Percentiles rank a stretch among this genome's conserved stretches.
Evolutionary conservation across 768 basidiomycete genomes (phyloP).

Genomic region (Pleurotus sapidus): DNA sequence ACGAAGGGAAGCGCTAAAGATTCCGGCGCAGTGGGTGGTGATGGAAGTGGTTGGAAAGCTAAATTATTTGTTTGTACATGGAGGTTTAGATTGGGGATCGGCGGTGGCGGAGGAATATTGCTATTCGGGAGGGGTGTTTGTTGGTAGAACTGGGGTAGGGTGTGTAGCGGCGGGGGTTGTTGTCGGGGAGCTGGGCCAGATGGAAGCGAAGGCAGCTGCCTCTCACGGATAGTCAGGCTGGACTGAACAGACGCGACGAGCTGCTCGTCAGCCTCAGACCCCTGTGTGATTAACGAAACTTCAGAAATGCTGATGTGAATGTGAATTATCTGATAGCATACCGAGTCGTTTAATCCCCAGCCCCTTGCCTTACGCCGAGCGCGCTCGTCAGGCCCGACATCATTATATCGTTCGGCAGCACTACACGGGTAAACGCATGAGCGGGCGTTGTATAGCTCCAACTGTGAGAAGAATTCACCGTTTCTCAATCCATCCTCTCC

Average conservation of each 20-base stretch:
- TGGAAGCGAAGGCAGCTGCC: constrained; percentile 1
- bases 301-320: too few species aligned
- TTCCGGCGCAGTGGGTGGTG: neutral
- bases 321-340: too few species aligned
- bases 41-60: neutral
- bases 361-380: constrained; percentile 59
- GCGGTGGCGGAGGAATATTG: neutral
- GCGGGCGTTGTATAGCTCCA: neutral
- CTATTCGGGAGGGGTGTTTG: neutral
- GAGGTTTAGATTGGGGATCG: constrained; percentile 1
- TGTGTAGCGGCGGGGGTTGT: neutral
- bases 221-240: neutral
- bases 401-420: constrained; percentile 80
- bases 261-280: neutral
- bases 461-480: constrained; percentile 42
- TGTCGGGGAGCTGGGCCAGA: neutral
- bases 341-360: constrained; percentile 54
- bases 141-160: neutral
- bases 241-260: neutral
- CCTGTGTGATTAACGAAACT: neutral
- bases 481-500: constrained; percentile 89
- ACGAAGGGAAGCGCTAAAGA: constrained; percentile 32
- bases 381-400: constrained; percentile 57
- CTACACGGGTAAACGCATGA: constrained; percentile 31
- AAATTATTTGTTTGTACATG: constrained; percentile 40